Evolutionary conservation across 2,329 filamentous ascomycete species (phyloP), one percentile per base, ranked within the genome.

Genomic region (Paramyrothecium sp.): DNA sequence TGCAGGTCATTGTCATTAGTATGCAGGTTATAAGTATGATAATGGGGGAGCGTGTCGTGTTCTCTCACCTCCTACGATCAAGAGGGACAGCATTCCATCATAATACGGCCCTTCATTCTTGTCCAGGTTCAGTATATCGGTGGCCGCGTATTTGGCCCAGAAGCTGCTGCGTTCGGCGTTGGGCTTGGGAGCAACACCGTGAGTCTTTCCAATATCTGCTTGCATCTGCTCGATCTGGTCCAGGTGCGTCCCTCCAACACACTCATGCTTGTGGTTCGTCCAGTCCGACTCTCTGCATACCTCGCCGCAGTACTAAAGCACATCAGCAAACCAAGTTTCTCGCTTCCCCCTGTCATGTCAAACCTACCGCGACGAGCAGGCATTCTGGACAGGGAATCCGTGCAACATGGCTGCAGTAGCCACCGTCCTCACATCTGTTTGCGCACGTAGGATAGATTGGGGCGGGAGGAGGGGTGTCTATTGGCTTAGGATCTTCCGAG

Each of bases 31-130:
- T 30, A 30, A 30, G 26, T 10, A 30, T 30, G 26, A 30, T 10
- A 5, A 30, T 30, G 26, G 11, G 12, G 23, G n/a, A 51, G 19
- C 7, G 7, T 8, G 30, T 34, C 13, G 16, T 13, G 30, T 7
- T 3, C 5, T 55, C 59, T 51, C 53, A 68, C 67, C 54, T 52
- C 67, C 67, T 2, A 54, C 20, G 7, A 70, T 44, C 7, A 70
- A 59, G 17, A 70, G 44, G 3, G 58, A 22, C 10, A 71, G 56
- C 3, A n/a, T 2, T 2, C 61, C 63, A 7, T 63, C 56, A 30
- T 60, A 70, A 0, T 58, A 51, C 20, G n/a, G 26, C 2, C 68
- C 68, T 44, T 71, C 68, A 20, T 68, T 66, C 41, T 62, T 63
- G 12, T 60, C 58, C 2, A 71, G 34, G n/a, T 65, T 63, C 22